Percentiles rank a stretch among this genome's conserved stretches.
Conservation (phyloP, 2,329 filamentous ascomycete genomes). For the Cercospora sp. region DNA sequence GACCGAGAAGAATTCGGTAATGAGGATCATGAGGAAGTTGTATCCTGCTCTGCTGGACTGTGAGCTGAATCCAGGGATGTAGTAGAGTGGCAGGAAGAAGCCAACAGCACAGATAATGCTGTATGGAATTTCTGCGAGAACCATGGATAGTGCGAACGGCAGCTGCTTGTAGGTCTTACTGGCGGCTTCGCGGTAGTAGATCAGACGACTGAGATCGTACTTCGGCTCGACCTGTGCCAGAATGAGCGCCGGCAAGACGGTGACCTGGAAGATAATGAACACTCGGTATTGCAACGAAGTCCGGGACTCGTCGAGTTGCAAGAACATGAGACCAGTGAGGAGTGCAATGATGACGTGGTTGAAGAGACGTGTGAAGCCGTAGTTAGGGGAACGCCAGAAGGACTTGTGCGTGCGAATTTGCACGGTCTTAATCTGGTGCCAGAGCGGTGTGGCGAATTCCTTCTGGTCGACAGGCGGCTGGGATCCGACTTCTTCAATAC, state of each 20-base stretch:
- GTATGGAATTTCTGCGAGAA: slow-evolving; percentile 84
- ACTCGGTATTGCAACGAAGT: slow-evolving; percentile 79
- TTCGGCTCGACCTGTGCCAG: slow-evolving; percentile 82
- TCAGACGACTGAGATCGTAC: slow-evolving; percentile 74
- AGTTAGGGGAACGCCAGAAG: slow-evolving; percentile 85
- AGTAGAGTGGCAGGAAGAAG: slow-evolving; percentile 85
- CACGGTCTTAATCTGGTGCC: slow-evolving; percentile 77
- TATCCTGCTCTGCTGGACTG: slow-evolving; percentile 70
- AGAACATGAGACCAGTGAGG: slow-evolving; percentile 75
- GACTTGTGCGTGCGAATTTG: slow-evolving; percentile 70
- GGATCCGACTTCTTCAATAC: slow-evolving; percentile 51
- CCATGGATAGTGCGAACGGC: slow-evolving; percentile 74
- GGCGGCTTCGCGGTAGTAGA: slow-evolving; percentile 83
- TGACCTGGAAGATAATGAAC: slow-evolving; percentile 88
- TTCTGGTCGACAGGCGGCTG: slow-evolving; percentile 56
- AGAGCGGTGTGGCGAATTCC: slow-evolving; percentile 79
- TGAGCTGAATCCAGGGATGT: slow-evolving; percentile 71
- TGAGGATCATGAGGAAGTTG: slow-evolving; percentile 80
- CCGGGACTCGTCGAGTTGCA: slow-evolving; percentile 74
- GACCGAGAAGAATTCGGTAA: slow-evolving; percentile 82
- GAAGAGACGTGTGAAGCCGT: slow-evolving; percentile 84
- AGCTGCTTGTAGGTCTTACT: slow-evolving; percentile 83
- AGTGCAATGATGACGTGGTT: slow-evolving; percentile 78
- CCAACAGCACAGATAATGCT: slow-evolving; percentile 73
- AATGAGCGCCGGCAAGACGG: slow-evolving; percentile 79